phyloP scores from a whole-genome alignment of 257 asterid species.

The Plantago elongata region DNA sequence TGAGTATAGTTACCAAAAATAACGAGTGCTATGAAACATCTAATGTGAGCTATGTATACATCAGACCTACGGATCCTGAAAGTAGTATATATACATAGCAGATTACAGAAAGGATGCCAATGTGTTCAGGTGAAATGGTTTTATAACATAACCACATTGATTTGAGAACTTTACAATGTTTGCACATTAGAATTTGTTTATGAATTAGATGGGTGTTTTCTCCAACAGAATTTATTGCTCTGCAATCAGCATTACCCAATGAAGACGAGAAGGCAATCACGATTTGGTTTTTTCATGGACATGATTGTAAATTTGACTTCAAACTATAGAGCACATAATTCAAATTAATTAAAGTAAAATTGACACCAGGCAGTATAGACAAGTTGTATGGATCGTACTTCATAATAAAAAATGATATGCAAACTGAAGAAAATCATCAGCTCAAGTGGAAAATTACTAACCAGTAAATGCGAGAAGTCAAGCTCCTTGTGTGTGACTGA shows the following conservation, averaged over 20 bases:
- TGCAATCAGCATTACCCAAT: no score
- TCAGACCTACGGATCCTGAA: conserved; percentile 8
- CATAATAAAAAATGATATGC: conserved; percentile 11
- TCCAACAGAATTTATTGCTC: no score
- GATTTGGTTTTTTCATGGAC: not conserved
- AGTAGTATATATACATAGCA: conserved; percentile 11
- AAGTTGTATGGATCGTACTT: not conserved
- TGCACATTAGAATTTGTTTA: no score
- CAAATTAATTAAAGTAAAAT: conserved; percentile 5
- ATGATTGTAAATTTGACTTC: not conserved
- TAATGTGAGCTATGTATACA: conserved; percentile 10
- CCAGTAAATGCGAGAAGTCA: conserved; percentile 99
- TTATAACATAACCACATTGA: not conserved
- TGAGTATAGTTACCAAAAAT: conserved; percentile 15
- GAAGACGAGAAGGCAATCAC: no score
- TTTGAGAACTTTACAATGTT: no score
- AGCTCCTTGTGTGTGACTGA: conserved; percentile 98
- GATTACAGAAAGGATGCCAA: conserved; percentile 10
- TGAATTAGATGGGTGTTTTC: no score
- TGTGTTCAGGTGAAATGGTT: not conserved
- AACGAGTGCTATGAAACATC: conserved; percentile 13
- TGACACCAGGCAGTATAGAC: not conserved
- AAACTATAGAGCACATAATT: not conserved
- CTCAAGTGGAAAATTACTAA: conserved; percentile 30
- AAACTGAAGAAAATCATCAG: conserved; percentile 16